These are phyloP conservation scores for Pseudogymnoascus sp. DNA, from an alignment of 2,329 filamentous ascomycete species.

Conservation along the genomic window DNA sequence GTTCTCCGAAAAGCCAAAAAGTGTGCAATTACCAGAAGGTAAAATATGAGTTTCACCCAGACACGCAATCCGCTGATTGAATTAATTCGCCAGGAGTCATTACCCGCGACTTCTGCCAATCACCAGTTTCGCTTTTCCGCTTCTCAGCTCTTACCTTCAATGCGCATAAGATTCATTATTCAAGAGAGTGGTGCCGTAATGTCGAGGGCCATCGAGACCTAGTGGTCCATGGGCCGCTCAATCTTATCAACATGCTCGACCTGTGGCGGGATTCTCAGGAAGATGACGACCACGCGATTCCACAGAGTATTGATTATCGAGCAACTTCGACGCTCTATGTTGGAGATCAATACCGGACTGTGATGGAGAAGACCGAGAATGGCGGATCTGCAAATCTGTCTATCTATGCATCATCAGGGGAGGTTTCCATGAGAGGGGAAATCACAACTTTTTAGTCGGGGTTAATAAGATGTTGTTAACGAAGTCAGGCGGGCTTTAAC, in stretches of 20 bases:
- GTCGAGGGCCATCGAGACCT: slow-evolving; percentile 54
- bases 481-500: no score
- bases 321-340: slow-evolving; percentile 43
- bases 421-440: neutral
- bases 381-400: neutral
- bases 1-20: slow-evolving; percentile 6
- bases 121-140: slow-evolving; percentile 50
- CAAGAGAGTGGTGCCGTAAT: slow-evolving; percentile 42
- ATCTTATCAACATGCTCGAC: slow-evolving; percentile 63
- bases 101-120: slow-evolving; percentile 27
- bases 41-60: neutral
- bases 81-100: slow-evolving; percentile 1
- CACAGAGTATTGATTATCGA: slow-evolving; percentile 36
- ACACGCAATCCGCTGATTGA: neutral
- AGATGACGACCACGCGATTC: neutral
- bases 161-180: slow-evolving; percentile 77
- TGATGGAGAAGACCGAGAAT: slow-evolving; percentile 31
- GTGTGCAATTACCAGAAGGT: slow-evolving; percentile 19
- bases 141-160: slow-evolving; percentile 84
- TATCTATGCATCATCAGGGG: neutral
- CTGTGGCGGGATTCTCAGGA: slow-evolving; percentile 47
- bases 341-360: slow-evolving; percentile 38
- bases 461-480: no score
- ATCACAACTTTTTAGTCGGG: no score
- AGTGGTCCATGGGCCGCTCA: slow-evolving; percentile 75